Evolutionary conservation across 139 green algal species (phyloP), one percentile per base, ranked within the genome.

Genomic region (Tetradesmus obliquus): DNA sequence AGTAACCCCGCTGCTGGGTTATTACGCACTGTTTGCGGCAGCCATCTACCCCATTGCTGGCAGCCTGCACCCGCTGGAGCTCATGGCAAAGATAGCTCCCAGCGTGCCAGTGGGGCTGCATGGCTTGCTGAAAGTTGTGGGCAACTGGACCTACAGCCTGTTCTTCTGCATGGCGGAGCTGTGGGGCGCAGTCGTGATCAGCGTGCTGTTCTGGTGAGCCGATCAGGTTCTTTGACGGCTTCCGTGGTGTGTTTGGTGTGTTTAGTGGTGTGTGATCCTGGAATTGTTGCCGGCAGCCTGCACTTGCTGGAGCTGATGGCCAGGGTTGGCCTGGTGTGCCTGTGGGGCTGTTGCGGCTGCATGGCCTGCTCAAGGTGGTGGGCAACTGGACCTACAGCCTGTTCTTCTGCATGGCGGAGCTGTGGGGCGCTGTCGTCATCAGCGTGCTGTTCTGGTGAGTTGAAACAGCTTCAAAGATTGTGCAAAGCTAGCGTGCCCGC

Each of bases 91-190:
- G 5, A 54, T 95, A 17, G 85, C 94, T 20, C 55, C 76, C 5
- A 82, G 82, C 1, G 80, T 97, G 62, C 24, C 24, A 3, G 53
- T 90, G 15, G 96, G 96, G 4, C 93, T 98, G 58, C 94, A 96
- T 55, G 96, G 96, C 57, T 86, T 97, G 62, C 72, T 98, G n/a
- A 97, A 96, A 91, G 93, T 97, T 12, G 91, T 95, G 13, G 94
- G 97, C 91, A 93, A 98, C 91, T 99, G 97, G 97, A 98, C 96
- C 22, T 98, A 95, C 91, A 96, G 95, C 6, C 91, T 98, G 22
- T 99, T 99, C 90, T 99, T 97, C 93, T 97, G 96, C 86, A 91
- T 95, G 51, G 93, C 94, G 8, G 97, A 99, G 95, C 95, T 99
- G 55, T 99, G 97, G 97, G 97, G 97, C 6, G 90, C 93, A 3